Evolutionary conservation across 768 basidiomycete species (phyloP), one percentile per base, ranked within the genome.

Genomic region (Lactarius quietus): DNA sequence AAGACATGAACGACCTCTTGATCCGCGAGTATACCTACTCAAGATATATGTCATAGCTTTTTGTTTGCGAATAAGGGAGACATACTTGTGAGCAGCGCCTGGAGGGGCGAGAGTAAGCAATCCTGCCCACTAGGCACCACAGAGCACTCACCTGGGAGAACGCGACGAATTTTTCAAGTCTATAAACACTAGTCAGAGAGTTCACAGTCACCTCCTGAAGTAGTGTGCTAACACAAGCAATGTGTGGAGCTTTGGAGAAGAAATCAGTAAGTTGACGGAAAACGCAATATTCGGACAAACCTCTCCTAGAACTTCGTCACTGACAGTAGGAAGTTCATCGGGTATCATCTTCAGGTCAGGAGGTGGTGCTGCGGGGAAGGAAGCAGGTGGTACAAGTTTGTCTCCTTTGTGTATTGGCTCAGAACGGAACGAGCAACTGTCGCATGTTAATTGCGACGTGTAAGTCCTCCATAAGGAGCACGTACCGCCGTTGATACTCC

Each of bases 401-500:
- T 78, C 76, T 0, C 80, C 78, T 29, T 72, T 72, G 14, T 74
- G 70, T 7, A 67, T 51, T 1, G 78, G 76, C 12, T 63, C 69
- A 23, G 77, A 76, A 36, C 82, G 80, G 64, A 78, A 80, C 7
- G 75, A 74, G 63, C 84, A 87, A 63, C 83, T 85, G 63, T 59
- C 20, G 57, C 58, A 35, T 8, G n/a, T 23, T 29, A 26, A 12
- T 29, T 38, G 31, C 7, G 31, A 6, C 10, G 23, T 6, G 31
- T 3, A 33, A 33, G n/a, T 52, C 39, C 15, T 41, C 17, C 23
- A 3, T 14, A 36, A n/a, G 15, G 38, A 8, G 33, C 18, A 54
- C 65, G 28, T 55, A 84, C 86, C 86, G 79, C 26, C 74, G 74
- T 33, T 76, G 76, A 63, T 90, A 90, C 65, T 84, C 83, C 61